Evolutionary conservation across 768 basidiomycete genomes (phyloP).

Genomic region (Pisolithus albus): DNA sequence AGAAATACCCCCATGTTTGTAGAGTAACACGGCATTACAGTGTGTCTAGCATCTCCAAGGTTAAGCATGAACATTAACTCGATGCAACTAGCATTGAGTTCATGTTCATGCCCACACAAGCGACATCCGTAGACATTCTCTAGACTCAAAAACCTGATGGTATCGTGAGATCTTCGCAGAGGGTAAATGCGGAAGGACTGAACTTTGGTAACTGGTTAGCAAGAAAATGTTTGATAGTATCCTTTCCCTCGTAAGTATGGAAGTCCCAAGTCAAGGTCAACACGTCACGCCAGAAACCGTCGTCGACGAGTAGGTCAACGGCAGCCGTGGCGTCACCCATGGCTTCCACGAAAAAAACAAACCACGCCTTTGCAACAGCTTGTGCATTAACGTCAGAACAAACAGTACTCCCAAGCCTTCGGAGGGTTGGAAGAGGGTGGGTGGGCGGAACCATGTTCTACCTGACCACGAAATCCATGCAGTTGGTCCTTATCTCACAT

Average conservation of each 20-base stretch:
- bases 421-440: constrained; percentile 15
- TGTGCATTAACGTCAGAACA: constrained; percentile 12
- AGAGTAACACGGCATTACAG: constrained; percentile 22
- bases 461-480: too few species aligned
- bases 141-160: constrained; percentile 25
- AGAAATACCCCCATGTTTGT: not conserved
- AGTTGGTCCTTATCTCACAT: too few species aligned
- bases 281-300: constrained; percentile 46
- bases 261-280: constrained; percentile 52
- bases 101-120: constrained; percentile 11
- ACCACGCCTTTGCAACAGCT: constrained; percentile 20
- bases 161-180: constrained; percentile 20
- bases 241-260: constrained; percentile 38
- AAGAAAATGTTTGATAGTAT: constrained; percentile 35
- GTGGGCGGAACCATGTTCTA: too few species aligned
- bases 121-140: constrained; percentile 21
- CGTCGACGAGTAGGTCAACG: constrained; percentile 23
- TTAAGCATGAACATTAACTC: too few species aligned
- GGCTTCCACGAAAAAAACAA: constrained; percentile 17
- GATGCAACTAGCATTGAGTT: constrained; percentile 24
- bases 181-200: constrained; percentile 9
- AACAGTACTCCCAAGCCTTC: constrained; percentile 18
- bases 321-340: constrained; percentile 13
- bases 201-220: constrained; percentile 30
- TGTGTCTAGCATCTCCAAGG: constrained; percentile 41